Evolutionary conservation across 176 grass and related monocot genomes (phyloP).

Genomic region (Panicum miliaceum): DNA sequence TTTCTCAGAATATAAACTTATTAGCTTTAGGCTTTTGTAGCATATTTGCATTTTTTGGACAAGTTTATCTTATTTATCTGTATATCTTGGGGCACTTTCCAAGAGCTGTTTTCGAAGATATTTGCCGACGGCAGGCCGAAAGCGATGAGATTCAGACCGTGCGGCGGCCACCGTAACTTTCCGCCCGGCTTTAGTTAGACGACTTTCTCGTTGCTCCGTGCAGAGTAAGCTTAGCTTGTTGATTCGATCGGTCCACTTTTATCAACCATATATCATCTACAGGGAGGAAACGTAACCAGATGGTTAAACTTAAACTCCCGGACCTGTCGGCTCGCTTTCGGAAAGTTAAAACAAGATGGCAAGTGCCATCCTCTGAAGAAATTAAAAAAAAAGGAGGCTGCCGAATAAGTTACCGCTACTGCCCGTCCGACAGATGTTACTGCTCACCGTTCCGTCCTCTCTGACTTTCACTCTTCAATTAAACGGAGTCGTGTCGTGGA

Average conservation of each 20-base stretch:
- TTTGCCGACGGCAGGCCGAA: conserved; percentile 3
- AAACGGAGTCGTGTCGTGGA: neutral
- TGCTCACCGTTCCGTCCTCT: neutral
- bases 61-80: neutral
- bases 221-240: neutral
- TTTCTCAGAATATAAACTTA: too few species aligned
- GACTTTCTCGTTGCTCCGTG: neutral
- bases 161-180: neutral
- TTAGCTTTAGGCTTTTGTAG: too few species aligned
- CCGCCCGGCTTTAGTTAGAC: too few species aligned
- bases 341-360: conserved; percentile 14
- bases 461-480: neutral
- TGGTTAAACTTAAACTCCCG: neutral
- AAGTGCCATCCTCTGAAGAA: neutral
- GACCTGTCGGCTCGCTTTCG: neutral
- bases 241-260: neutral
- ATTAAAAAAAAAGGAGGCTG: too few species aligned
- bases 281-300: neutral
- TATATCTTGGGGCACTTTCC: neutral
- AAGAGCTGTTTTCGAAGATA: neutral
- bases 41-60: too few species aligned
- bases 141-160: conserved; percentile 3
- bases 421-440: neutral
- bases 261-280: too few species aligned
- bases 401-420: too few species aligned